Conservation (phyloP, 805 yeast species). For the Wickerhamomyces hampshirensis region DNA sequence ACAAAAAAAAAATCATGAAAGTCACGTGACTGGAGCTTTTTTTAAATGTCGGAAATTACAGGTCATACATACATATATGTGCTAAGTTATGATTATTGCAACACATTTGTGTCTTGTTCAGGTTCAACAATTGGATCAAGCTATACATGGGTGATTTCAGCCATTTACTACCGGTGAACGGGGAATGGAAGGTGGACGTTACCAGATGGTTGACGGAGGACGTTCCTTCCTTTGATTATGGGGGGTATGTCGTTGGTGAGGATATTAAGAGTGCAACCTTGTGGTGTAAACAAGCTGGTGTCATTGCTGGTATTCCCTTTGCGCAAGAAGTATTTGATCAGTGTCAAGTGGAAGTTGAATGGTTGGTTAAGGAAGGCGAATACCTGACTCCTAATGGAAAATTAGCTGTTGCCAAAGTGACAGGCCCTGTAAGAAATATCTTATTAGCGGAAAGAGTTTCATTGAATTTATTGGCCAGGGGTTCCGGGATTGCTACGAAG, state of each 20-base stretch:
- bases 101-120: too few species aligned
- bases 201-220: slow-evolving; percentile 79
- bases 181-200: slow-evolving; percentile 78
- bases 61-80: too few species aligned
- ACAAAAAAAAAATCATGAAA: not conserved
- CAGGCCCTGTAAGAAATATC: slow-evolving; percentile 75
- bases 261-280: slow-evolving; percentile 66
- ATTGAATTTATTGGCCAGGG: slow-evolving; percentile 72
- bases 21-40: not conserved
- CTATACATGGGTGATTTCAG: too few species aligned
- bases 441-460: slow-evolving; percentile 84
- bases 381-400: slow-evolving; percentile 52
- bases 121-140: too few species aligned
- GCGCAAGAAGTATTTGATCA: slow-evolving; percentile 80
- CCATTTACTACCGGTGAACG: slow-evolving; percentile 68
- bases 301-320: slow-evolving; percentile 83
- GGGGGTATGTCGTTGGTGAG: slow-evolving; percentile 92
- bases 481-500: slow-evolving; percentile 85
- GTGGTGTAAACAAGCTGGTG: slow-evolving; percentile 76
- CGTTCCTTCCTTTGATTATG: slow-evolving; percentile 90
- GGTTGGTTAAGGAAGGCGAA: slow-evolving; percentile 73
- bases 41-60: too few species aligned
- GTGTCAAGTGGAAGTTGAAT: slow-evolving; percentile 63
- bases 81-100: too few species aligned
- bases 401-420: slow-evolving; percentile 69